phyloP scores from a whole-genome alignment of 1,284 basidiomycete genomes.

The Apiotrichum akiyoshidainum region DNA sequence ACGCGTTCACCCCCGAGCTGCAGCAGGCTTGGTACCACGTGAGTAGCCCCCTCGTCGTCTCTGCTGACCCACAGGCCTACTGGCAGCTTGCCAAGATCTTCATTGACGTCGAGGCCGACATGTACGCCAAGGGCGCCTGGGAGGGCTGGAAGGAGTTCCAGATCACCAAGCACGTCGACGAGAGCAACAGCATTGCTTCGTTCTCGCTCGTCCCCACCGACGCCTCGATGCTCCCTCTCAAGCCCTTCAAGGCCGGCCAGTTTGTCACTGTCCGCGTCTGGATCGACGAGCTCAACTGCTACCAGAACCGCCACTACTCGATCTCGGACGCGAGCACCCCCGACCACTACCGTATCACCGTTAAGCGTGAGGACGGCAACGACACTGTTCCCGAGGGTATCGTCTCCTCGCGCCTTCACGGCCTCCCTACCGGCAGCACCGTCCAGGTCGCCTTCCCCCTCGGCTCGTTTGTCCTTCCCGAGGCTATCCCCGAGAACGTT shows the following conservation, averaged over 20 bases:
- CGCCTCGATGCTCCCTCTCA: slow-evolving; percentile 25
- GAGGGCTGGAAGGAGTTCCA: slow-evolving; percentile 34
- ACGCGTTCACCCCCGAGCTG: slow-evolving; percentile 36
- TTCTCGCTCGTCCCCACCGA: slow-evolving; percentile 35
- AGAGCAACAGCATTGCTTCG: slow-evolving; percentile 30
- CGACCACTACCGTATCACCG: slow-evolving; percentile 35
- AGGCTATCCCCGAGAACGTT: slow-evolving; percentile 24
- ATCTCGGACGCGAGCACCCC: slow-evolving; percentile 27
- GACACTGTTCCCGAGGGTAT: slow-evolving; percentile 22
- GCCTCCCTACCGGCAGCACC: slow-evolving; percentile 26
- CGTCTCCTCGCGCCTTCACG: slow-evolving; percentile 26
- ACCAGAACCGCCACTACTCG: slow-evolving; percentile 33
- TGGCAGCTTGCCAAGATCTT: slow-evolving; percentile 34
- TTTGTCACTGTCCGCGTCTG: slow-evolving; percentile 33
- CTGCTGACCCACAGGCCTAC: slow-evolving; percentile 14
- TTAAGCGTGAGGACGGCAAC: slow-evolving; percentile 31
- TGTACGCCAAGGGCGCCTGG: slow-evolving; percentile 33
- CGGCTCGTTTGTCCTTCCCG: slow-evolving; percentile 36
- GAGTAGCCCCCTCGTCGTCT: background rate
- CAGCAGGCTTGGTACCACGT: slow-evolving; percentile 37
- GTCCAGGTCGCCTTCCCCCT: slow-evolving; percentile 33
- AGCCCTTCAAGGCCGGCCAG: slow-evolving; percentile 35
- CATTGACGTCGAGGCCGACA: slow-evolving; percentile 35
- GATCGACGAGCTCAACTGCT: slow-evolving; percentile 18
- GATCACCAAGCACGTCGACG: slow-evolving; percentile 28